Evolutionary conservation across 139 green algal genomes (phyloP), one percentile per base, ranked within the genome.

Genomic region (Coelastrella sp.): DNA sequence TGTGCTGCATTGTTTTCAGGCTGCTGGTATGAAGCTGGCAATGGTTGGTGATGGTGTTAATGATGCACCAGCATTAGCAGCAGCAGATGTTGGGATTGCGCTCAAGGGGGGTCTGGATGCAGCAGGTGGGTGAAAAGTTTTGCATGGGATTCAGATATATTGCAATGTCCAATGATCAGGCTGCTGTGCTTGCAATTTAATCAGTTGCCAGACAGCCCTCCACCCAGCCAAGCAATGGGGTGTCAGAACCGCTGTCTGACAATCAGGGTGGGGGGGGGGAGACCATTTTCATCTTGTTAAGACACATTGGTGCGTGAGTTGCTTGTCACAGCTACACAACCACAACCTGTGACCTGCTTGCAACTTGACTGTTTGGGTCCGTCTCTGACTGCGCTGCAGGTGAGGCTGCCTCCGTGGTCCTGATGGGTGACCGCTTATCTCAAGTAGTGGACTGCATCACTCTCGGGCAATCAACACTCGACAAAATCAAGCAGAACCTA

Each of bases 21-120:
- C 34, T 15, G 30, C 77, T 2, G 94, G 94, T 13, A 15, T 35
- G n/a, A 86, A 78, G 32, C 95, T 99, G 53, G 95, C 93, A 5
- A 98, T 99, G 96, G 95, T 98, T 6, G 96, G 96, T 2, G 97
- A 99, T 60, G 97, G 97, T 67, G 94, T 99, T 40, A 99, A 99
- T 86, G 97, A 99, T 85, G 95, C 97, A 2, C 92, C 96, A 0
- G 97, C 97, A 0, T 90, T 99, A 25, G 78, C 78, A 40, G 78
- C 78, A 43, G 78, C 78, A 48, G 78, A 84, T 45, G 93, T 95
- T 8, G 93, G 93, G 37, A 92, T 95, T 30, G 93, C 94, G 9
- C 83, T 96, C 78, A 86, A 86, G 27, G 89, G 89, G 23, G 93
- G 92, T 6, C 85, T 95, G 81, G 93, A 94, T 90, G 80, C 92